Evolutionary conservation across 345 rosid genomes (phyloP).

Genomic region (Pugionium cornutum): DNA sequence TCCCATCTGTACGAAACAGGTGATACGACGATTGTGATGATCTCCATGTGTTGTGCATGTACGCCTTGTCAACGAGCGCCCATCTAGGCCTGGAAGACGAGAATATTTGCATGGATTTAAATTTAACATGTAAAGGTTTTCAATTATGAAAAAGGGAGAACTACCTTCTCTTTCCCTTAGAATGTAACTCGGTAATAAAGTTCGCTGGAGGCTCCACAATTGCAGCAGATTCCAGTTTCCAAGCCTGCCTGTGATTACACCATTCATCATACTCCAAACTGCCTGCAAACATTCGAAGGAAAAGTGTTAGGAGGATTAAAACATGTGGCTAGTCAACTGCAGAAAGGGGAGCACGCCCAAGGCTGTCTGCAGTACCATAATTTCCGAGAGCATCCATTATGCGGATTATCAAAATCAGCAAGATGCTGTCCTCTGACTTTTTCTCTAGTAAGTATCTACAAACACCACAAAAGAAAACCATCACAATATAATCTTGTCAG

Average conservation of each 20-base stretch:
- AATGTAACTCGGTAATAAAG: constrained; percentile 78
- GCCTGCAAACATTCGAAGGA: constrained; percentile 49
- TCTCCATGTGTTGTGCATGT: constrained; percentile 97
- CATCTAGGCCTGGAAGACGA: constrained; percentile 81
- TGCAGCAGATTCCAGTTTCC: constrained; percentile 98
- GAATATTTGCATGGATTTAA: constrained; percentile 18
- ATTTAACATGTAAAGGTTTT: constrained; percentile 9
- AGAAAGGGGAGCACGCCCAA: constrained; percentile 23
- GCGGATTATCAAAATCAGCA: constrained; percentile 79
- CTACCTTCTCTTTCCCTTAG: constrained; percentile 94
- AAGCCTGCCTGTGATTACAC: constrained; percentile 96
- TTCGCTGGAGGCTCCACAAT: constrained; percentile 92
- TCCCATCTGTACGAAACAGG: constrained; percentile 74
- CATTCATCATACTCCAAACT: constrained; percentile 95
- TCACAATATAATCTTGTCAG: constrained; percentile 33
- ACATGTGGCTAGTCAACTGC: constrained; percentile 20
- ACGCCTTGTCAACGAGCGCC: constrained; percentile 94
- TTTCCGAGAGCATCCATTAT: constrained; percentile 94
- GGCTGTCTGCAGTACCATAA: constrained; percentile 61
- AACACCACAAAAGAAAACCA: constrained; percentile 28
- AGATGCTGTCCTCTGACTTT: constrained; percentile 97
- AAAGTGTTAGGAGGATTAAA: constrained; percentile 21
- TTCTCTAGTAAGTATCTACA: constrained; percentile 82
- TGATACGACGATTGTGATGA: constrained; percentile 94
- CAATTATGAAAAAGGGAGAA: constrained; percentile 17